phyloP scores from a whole-genome alignment of 176 grass and related monocot genomes.

The Pontederia crassipes region DNA sequence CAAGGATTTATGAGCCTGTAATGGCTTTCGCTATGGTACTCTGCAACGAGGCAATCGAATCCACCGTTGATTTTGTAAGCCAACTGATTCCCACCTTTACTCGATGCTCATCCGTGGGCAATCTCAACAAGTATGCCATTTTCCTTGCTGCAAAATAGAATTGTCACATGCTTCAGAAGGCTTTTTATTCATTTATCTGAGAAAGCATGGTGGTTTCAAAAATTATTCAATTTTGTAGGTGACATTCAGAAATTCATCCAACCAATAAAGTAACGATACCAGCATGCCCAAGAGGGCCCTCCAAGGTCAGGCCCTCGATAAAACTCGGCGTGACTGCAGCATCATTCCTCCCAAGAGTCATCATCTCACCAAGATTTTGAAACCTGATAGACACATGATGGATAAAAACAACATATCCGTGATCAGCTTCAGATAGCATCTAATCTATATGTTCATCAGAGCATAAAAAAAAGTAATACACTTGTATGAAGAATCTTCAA shows the following conservation, averaged over 20 bases:
- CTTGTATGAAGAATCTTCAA: background rate
- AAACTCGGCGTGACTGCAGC: slow-evolving; percentile 72
- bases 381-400: slow-evolving; percentile 29
- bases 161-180: background rate
- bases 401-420: background rate
- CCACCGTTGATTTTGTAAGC: slow-evolving; percentile 61
- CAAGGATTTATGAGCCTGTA: slow-evolving; percentile 25
- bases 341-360: slow-evolving; percentile 81
- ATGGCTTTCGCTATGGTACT: slow-evolving; percentile 47
- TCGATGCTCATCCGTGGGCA: slow-evolving; percentile 88
- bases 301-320: slow-evolving; percentile 82
- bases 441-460: background rate
- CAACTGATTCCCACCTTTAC: slow-evolving; percentile 90
- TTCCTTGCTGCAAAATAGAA: slow-evolving; percentile 56
- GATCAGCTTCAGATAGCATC: background rate
- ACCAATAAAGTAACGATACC: slow-evolving; percentile 25
- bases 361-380: slow-evolving; percentile 98
- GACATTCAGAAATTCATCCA: background rate
- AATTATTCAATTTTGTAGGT: too few relatives aligned
- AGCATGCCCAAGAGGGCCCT: slow-evolving; percentile 82
- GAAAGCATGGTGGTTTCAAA: background rate
- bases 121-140: slow-evolving; percentile 72
- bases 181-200: too few relatives aligned
- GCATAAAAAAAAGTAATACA: background rate
- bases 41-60: slow-evolving; percentile 64